Evolutionary conservation across 805 yeast species (phyloP).

Genomic region (Cyberlindnera bimundalis): DNA sequence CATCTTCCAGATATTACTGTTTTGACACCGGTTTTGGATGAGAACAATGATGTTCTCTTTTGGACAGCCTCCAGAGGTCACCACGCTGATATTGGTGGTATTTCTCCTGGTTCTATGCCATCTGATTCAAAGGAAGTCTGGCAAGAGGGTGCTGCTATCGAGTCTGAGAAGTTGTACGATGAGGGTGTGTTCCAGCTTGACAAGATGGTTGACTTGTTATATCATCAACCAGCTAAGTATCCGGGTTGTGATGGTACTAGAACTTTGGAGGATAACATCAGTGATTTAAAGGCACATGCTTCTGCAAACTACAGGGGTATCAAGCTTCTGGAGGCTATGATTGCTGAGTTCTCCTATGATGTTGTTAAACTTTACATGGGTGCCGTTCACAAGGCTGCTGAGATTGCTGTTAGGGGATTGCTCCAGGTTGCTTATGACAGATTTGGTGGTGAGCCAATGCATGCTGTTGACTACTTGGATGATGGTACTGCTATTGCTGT

Average conservation of each 20-base stretch:
- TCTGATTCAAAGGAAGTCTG: slow-evolving; percentile 49
- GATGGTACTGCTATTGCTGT: slow-evolving; percentile 51
- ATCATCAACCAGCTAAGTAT: slow-evolving; percentile 20
- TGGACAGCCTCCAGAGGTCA: slow-evolving; percentile 74
- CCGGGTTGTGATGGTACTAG: slow-evolving; percentile 56
- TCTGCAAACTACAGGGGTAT: slow-evolving; percentile 52
- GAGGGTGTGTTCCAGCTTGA: slow-evolving; percentile 42
- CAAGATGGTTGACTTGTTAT: too few species aligned
- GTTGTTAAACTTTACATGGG: slow-evolving; percentile 45
- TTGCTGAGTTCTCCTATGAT: slow-evolving; percentile 40
- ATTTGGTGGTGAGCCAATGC: slow-evolving; percentile 31
- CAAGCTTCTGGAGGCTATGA: slow-evolving; percentile 38
- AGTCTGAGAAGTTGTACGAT: slow-evolving; percentile 46
- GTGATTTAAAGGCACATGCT: slow-evolving; percentile 45
- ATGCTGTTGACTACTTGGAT: slow-evolving; percentile 48
- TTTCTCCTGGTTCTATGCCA: slow-evolving; percentile 54
- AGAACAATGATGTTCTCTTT: slow-evolving; percentile 40
- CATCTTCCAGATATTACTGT: slow-evolving; percentile 52
- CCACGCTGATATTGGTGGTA: slow-evolving; percentile 83
- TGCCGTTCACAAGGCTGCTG: slow-evolving; percentile 43
- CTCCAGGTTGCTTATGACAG: slow-evolving; percentile 36
- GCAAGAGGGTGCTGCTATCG: slow-evolving; percentile 55
- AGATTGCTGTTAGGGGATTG: slow-evolving; percentile 38
- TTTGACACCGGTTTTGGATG: slow-evolving; percentile 50
- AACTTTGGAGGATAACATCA: slow-evolving; percentile 49